Percentiles rank a stretch among this genome's conserved stretches.
phyloP scores from a whole-genome alignment of 1,284 basidiomycete species.

The Marasmius oreades region DNA sequence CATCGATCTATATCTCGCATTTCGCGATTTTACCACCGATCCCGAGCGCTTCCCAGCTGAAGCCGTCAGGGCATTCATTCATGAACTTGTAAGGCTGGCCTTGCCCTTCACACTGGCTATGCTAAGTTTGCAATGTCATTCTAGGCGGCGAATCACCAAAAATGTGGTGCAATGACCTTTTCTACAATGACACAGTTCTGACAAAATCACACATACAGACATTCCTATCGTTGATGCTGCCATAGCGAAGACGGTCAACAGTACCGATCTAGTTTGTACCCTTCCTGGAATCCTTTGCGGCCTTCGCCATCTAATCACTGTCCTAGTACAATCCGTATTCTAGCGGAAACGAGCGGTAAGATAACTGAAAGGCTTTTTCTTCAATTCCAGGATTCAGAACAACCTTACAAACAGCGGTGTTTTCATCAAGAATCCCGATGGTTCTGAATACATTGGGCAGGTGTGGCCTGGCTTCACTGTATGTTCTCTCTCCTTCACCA shows the following conservation, averaged over 20 bases:
- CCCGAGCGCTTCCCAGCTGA: slow-evolving; percentile 59
- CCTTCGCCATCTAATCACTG: neutral
- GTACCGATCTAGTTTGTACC: slow-evolving; percentile 16
- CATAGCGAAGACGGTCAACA: slow-evolving; percentile 17
- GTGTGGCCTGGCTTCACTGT: slow-evolving; percentile 57
- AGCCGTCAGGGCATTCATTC: slow-evolving; percentile 60
- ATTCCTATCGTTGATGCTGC: slow-evolving; percentile 23
- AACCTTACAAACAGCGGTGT: slow-evolving; percentile 37
- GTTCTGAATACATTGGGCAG: slow-evolving; percentile 63
- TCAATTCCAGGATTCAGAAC: slow-evolving; percentile 8
- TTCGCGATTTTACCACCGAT: slow-evolving; percentile 68
- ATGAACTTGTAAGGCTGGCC: slow-evolving; percentile 47
- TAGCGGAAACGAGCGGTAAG: slow-evolving; percentile 36
- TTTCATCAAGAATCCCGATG: slow-evolving; percentile 67
- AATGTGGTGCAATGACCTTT: slow-evolving; percentile 20
- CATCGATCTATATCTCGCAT: slow-evolving; percentile 67
- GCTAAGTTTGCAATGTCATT: neutral
- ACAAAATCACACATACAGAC: slow-evolving; percentile 2
- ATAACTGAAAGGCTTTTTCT: slow-evolving; percentile 10
- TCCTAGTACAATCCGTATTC: slow-evolving; percentile 40
- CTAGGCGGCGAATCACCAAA: slow-evolving; percentile 32
- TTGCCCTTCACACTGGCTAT: neutral
- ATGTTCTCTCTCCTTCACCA: slow-evolving; percentile 12
- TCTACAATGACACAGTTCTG: neutral
- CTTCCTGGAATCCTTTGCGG: neutral